Evolutionary conservation across 345 rosid species (phyloP).

Genomic region (Cardiospermum halicacabum): DNA sequence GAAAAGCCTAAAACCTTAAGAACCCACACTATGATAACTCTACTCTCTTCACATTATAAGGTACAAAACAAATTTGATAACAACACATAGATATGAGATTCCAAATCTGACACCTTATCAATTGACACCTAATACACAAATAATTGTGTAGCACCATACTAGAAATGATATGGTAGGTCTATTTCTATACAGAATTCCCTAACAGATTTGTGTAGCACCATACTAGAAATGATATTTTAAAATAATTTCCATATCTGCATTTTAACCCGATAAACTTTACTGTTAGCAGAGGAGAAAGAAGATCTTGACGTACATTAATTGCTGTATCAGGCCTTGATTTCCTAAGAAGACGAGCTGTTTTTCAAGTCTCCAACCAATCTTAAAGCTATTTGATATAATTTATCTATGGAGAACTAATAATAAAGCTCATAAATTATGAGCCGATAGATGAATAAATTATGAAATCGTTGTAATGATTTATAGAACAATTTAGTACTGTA

Average conservation of each 20-base stretch:
- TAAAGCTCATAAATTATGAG: slow-evolving; percentile 16
- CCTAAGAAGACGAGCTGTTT: slow-evolving; percentile 6
- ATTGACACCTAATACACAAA: no score
- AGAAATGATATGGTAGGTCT: not conserved
- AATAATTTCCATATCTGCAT: not conserved
- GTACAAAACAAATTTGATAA: no score
- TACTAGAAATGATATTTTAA: slow-evolving; percentile 2
- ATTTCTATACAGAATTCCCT: not conserved
- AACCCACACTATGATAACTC: no score
- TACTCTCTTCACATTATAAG: no score
- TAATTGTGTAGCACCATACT: slow-evolving; percentile 7
- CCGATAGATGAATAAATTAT: not conserved
- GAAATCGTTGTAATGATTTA: not conserved
- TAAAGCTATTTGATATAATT: not conserved
- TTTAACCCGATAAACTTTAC: slow-evolving; percentile 19
- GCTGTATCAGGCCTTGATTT: slow-evolving; percentile 64
- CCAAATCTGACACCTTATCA: no score
- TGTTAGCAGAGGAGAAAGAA: slow-evolving; percentile 72
- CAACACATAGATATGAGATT: no score
- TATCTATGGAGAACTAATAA: slow-evolving; percentile 6
- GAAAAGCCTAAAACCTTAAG: no score
- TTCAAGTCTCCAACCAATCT: not conserved
- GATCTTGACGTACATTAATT: slow-evolving; percentile 73
- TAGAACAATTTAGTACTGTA: not conserved
- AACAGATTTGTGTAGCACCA: not conserved